Evolutionary conservation across 805 yeast species (phyloP).

Genomic region (Lachancea fermentati): DNA sequence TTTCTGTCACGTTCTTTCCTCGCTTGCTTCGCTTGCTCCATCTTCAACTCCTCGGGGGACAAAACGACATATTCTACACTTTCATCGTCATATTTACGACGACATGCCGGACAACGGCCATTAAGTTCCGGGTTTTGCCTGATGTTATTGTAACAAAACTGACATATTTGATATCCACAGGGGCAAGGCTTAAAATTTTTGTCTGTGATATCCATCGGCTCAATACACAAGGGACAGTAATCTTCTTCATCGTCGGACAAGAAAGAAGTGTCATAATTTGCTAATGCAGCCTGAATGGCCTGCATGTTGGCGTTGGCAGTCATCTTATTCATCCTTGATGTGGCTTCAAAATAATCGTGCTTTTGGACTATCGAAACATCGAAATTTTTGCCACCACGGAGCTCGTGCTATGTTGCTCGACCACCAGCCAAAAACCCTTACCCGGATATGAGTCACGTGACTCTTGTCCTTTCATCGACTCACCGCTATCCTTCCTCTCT

Average conservation of each 20-base stretch:
- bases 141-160: conserved; percentile 95
- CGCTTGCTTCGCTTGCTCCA: conserved; percentile 73
- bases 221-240: conserved; percentile 86
- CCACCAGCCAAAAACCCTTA: too few species aligned
- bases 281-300: conserved; percentile 28
- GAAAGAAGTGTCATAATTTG: conserved; percentile 31
- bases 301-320: conserved; percentile 23
- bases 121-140: conserved; percentile 92
- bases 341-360: not conserved
- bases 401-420: too few species aligned
- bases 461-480: too few species aligned
- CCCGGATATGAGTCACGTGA: too few species aligned
- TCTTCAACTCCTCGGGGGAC: conserved; percentile 76
- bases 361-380: not conserved
- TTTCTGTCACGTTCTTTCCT: conserved; percentile 77
- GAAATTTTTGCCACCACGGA: not conserved
- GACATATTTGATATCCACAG: conserved; percentile 97
- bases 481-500: too few species aligned
- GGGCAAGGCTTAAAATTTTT: conserved; percentile 99
- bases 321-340: conserved; percentile 4
- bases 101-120: conserved; percentile 97
- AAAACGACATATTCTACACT: conserved; percentile 80
- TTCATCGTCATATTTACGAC: conserved; percentile 90
- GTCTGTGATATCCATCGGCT: conserved; percentile 95
- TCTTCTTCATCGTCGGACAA: conserved; percentile 35